Evolutionary conservation across 192 early-diverging fungal genomes (phyloP), one percentile per base, ranked within the genome.

Genomic region (Coemansia sp.): DNA sequence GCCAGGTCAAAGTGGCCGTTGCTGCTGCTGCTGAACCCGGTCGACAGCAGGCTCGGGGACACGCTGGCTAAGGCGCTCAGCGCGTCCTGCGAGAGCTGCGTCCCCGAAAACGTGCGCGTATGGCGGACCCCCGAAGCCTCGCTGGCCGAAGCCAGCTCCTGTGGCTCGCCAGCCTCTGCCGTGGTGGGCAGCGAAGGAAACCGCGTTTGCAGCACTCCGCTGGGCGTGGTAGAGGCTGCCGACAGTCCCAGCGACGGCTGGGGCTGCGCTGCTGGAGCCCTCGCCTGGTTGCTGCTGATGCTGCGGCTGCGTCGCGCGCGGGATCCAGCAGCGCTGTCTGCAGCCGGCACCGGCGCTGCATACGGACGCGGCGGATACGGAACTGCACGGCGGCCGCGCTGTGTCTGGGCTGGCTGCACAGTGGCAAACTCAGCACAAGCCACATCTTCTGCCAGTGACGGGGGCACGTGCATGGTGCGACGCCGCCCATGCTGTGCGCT

Each of bases 401-500:
- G 47, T 0, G 40, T 23, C 13, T 31, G 43, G 15, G 49, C 15
- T 3, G 47, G 3, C 44, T 11, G 11, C 12, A 36, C 41, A 50
- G 14, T 49, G 39, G 21, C 48, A 64, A 68, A 68, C 49, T 55
- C 65, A 11, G 65, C 50, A 0, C 66, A 65, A 2, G 58, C 72
- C 14, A 76, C 72, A 36, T 51, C 72, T 26, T 76, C 72, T n/a
- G 63, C 52, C 40, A 77, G 56, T 43, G 67, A 63, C 33, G 73
- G 67, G 23, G 73, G 73, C 35, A 77, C 73, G 37, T 77, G 65
- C 73, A 77, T 69, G 23, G 72, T 69, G 46, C 72, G 72, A 1
- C 72, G 64, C 14, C 71, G 72, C 30, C 50, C 23, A 31, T 53
- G 48, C 50, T 19, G 16, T 35, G 38, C 35, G 33, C 20, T 36